These are phyloP conservation scores for Teratosphaeriaceae sp. DNA, from an alignment of 2,329 filamentous ascomycete genomes.

Conservation along the genomic window DNA sequence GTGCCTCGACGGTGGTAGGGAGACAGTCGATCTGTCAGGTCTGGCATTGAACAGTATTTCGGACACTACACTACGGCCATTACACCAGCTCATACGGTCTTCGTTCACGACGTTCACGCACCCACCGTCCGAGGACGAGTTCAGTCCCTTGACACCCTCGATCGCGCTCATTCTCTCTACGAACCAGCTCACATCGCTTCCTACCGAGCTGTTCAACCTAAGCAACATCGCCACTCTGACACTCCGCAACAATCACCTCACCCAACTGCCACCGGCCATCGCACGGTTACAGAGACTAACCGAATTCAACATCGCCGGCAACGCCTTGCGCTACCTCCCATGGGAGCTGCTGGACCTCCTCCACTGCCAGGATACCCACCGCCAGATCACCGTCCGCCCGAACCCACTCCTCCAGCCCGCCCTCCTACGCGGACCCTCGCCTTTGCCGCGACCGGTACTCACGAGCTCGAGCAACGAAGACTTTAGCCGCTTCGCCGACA, in stretches of 20 bases:
- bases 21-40: constrained; percentile 55
- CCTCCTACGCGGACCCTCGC: constrained; percentile 12
- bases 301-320: constrained; percentile 61
- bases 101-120: constrained; percentile 20
- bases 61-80: constrained; percentile 50
- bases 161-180: constrained; percentile 56
- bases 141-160: constrained; percentile 52
- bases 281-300: constrained; percentile 51
- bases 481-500: constrained; percentile 12
- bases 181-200: constrained; percentile 53
- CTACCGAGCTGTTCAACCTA: constrained; percentile 55
- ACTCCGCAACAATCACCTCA: constrained; percentile 57
- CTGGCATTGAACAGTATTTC: constrained; percentile 49
- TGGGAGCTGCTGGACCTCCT: constrained; percentile 56
- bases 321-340: constrained; percentile 54
- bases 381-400: constrained; percentile 51
- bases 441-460: constrained; percentile 6
- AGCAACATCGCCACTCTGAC: constrained; percentile 58
- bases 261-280: constrained; percentile 55
- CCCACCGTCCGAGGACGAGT: constrained; percentile 48
- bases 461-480: constrained; percentile 7
- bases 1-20: constrained; percentile 48
- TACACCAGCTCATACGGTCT: constrained; percentile 37
- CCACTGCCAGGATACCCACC: constrained; percentile 35
- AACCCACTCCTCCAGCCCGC: constrained; percentile 48